These are phyloP conservation scores for Elsinoe ampelina DNA, from an alignment of 2,329 filamentous ascomycete genomes.

Conservation along the genomic window DNA sequence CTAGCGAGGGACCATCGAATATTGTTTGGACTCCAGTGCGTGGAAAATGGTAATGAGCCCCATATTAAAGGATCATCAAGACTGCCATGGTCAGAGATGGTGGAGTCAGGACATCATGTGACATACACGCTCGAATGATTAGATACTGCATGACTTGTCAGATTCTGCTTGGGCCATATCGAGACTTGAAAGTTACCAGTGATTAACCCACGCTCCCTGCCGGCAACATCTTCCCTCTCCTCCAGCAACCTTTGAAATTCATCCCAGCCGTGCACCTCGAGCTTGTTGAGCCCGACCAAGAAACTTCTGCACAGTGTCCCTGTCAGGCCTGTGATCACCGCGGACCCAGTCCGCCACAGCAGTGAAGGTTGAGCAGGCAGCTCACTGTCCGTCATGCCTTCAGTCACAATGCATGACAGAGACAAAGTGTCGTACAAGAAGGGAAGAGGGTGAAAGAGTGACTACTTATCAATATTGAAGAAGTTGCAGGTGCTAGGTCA, in stretches of 20 bases:
- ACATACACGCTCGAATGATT: slow-evolving; percentile 86
- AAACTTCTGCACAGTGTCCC: slow-evolving; percentile 65
- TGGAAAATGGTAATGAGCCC: slow-evolving; percentile 72
- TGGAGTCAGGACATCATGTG: slow-evolving; percentile 22
- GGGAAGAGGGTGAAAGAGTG: not conserved
- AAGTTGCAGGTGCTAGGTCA: not conserved
- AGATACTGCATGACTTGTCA: slow-evolving; percentile 49
- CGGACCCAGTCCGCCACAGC: slow-evolving; percentile 65
- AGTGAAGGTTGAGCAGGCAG: slow-evolving; percentile 48
- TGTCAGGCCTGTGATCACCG: slow-evolving; percentile 63
- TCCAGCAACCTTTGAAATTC: slow-evolving; percentile 69
- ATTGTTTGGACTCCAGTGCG: slow-evolving; percentile 62
- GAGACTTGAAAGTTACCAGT: slow-evolving; percentile 51
- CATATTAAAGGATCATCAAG: slow-evolving; percentile 91
- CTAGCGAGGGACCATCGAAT: slow-evolving; percentile 84
- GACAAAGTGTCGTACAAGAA: not conserved
- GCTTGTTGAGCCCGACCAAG: slow-evolving; percentile 61
- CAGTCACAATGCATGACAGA: not conserved
- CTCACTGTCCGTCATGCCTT: slow-evolving; percentile 33
- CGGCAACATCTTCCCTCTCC: slow-evolving; percentile 55
- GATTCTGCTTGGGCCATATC: slow-evolving; percentile 5
- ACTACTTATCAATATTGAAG: not conserved
- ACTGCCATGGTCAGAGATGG: slow-evolving; percentile 39
- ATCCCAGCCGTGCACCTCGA: slow-evolving; percentile 69
- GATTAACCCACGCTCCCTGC: slow-evolving; percentile 65